These are phyloP conservation scores for Aureobasidium zeae DNA, from an alignment of 2,329 filamentous ascomycete species.

Conservation along the genomic window DNA sequence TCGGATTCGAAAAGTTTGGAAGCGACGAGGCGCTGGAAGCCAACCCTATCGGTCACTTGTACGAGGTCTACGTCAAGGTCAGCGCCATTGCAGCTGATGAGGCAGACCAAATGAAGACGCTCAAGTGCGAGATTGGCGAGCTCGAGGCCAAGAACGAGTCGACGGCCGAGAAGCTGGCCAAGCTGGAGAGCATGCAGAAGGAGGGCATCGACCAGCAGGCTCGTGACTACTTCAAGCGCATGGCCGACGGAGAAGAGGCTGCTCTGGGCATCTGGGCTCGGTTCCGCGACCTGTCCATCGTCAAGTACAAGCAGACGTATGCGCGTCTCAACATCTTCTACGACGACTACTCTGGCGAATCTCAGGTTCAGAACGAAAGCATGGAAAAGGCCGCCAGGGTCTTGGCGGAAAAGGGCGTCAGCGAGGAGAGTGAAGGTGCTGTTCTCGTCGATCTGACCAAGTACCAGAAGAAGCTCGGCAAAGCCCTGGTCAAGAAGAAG, in stretches of 20 bases:
- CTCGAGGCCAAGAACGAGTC: slow-evolving; percentile 38
- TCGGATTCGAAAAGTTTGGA: slow-evolving; percentile 68
- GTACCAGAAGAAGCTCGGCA: slow-evolving; percentile 59
- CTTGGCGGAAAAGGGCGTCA: slow-evolving; percentile 51
- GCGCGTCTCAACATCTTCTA: slow-evolving; percentile 56
- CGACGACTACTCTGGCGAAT: slow-evolving; percentile 61
- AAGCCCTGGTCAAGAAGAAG: slow-evolving; percentile 57
- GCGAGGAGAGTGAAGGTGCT: slow-evolving; percentile 56
- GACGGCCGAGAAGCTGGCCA: slow-evolving; percentile 39
- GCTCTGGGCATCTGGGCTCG: slow-evolving; percentile 53
- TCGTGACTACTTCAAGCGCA: slow-evolving; percentile 59
- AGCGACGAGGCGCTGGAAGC: slow-evolving; percentile 59
- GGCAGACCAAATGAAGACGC: slow-evolving; percentile 53
- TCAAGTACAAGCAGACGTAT: slow-evolving; percentile 56
- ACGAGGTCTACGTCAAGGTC: slow-evolving; percentile 73
- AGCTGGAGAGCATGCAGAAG: slow-evolving; percentile 41
- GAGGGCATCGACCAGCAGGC: slow-evolving; percentile 64
- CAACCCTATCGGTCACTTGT: slow-evolving; percentile 75
- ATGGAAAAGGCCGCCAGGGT: slow-evolving; percentile 51
- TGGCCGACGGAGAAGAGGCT: slow-evolving; percentile 53
- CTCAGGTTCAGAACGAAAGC: slow-evolving; percentile 53
- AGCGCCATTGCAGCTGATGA: slow-evolving; percentile 53
- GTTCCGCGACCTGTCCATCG: slow-evolving; percentile 55
- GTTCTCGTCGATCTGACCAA: slow-evolving; percentile 62
- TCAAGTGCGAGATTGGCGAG: slow-evolving; percentile 35